phyloP scores from a whole-genome alignment of 805 yeast species.

The Candida easanensis region DNA sequence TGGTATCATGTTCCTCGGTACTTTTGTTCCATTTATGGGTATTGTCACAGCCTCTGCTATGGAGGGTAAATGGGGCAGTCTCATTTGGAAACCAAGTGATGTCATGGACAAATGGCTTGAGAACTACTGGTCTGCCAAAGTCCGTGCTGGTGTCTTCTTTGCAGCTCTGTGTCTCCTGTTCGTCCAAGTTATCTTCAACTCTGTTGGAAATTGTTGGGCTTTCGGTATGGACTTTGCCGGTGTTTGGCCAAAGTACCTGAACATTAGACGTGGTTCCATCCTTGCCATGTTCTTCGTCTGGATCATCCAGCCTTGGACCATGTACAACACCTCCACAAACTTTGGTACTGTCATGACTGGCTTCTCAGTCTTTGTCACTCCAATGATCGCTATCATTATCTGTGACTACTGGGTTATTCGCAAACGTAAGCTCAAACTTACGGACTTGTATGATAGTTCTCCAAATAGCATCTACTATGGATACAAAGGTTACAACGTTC shows the following conservation, averaged over 20 bases:
- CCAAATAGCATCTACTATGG: slow-evolving; percentile 33
- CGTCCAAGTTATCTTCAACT: slow-evolving; percentile 10
- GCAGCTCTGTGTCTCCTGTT: slow-evolving; percentile 14
- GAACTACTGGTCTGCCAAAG: slow-evolving; percentile 30
- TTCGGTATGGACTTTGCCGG: slow-evolving; percentile 31
- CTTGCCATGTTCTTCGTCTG: slow-evolving; percentile 30
- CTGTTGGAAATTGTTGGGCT: slow-evolving; percentile 26
- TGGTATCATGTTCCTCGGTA: slow-evolving; percentile 31
- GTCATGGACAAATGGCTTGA: slow-evolving; percentile 37
- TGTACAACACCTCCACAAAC: slow-evolving; percentile 31
- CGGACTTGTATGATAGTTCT: slow-evolving; percentile 32
- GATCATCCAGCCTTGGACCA: slow-evolving; percentile 36
- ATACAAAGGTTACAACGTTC: slow-evolving; percentile 41
- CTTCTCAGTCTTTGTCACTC: slow-evolving; percentile 34
- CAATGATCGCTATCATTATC: slow-evolving; percentile 35
- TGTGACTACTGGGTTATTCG: slow-evolving; percentile 39
- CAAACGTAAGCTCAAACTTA: slow-evolving; percentile 31
- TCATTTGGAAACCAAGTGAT: slow-evolving; percentile 36
- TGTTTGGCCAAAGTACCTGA: slow-evolving; percentile 21
- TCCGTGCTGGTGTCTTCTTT: slow-evolving; percentile 40
- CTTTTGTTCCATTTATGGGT: slow-evolving; percentile 38
- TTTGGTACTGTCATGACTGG: slow-evolving; percentile 34
- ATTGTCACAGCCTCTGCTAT: slow-evolving; percentile 35
- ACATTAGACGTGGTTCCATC: slow-evolving; percentile 36
- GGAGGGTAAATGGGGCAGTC: slow-evolving; percentile 31